Percentiles rank a stretch among this genome's conserved stretches.
These are phyloP conservation scores for Alternaria sp. DNA, from an alignment of 2,329 filamentous ascomycete genomes.

Conservation along the genomic window DNA sequence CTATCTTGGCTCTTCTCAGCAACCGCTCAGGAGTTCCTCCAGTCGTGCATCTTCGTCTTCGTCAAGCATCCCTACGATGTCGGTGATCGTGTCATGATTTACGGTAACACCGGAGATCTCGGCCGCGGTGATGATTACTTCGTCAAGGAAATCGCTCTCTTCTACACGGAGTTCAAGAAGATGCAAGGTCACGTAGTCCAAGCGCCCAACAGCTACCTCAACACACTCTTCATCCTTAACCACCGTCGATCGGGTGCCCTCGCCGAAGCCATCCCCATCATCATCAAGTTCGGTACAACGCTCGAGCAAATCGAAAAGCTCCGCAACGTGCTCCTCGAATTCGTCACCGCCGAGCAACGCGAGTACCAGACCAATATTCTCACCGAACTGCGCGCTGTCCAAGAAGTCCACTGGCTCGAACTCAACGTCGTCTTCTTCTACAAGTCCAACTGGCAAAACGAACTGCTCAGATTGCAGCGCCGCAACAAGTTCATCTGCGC, in stretches of 20 bases:
- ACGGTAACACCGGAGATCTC: constrained; percentile 83
- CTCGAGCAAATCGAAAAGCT: constrained; percentile 82
- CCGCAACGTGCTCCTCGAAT: constrained; percentile 80
- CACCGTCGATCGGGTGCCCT: constrained; percentile 88
- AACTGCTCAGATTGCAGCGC: constrained; percentile 83
- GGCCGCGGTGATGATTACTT: constrained; percentile 92
- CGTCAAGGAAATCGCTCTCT: constrained; percentile 88
- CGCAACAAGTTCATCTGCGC: constrained; percentile 95
- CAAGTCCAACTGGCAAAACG: constrained; percentile 96
- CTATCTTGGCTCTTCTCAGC: constrained; percentile 92
- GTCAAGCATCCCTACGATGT: constrained; percentile 98
- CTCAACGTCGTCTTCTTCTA: constrained; percentile 97
- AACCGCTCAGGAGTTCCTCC: constrained; percentile 91
- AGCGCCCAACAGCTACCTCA: constrained; percentile 91
- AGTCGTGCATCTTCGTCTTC: constrained; percentile 94
- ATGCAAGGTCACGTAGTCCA: constrained; percentile 97
- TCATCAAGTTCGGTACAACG: constrained; percentile 88
- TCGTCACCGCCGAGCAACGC: constrained; percentile 83
- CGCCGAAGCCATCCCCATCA: constrained; percentile 82
- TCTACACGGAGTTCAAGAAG: constrained; percentile 98
- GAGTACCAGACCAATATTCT: constrained; percentile 88
- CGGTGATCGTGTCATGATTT: constrained; percentile 88
- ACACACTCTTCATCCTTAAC: constrained; percentile 93
- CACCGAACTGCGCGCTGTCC: constrained; percentile 80
- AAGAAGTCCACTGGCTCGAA: constrained; percentile 82